Base-by-base conservation (phyloP, 352 stramenopile species). In the Phytopythium vexans region DNA sequence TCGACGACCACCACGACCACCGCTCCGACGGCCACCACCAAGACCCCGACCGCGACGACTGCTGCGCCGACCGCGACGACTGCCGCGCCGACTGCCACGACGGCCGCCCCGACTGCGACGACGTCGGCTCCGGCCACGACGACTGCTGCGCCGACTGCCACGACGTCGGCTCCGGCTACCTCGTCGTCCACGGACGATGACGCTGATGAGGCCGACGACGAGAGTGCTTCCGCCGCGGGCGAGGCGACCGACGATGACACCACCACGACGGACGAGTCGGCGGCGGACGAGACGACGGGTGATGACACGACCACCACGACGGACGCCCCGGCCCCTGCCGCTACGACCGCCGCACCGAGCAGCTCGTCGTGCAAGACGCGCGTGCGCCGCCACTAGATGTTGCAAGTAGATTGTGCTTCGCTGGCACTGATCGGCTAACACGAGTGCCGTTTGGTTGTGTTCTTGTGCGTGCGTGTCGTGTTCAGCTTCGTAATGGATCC, bases 281-380 rank as follows among this genome's bases (percentile, higher is more conserved):
- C 8, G 31, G 43, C 43, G 27, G 27, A 14, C 12, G 31, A 33
- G 12, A n/a, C 32, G 35, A 11, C 32, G 4, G 34, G n/a, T 9
- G 35, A 33, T n/a, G 49, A 40, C 3, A 9, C 52, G 10, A 41
- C 45, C 3, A 49, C 52, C 4, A 16, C 54, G 14, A 62, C 60
- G 14, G 60, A 68, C 3, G 59, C 60, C 6, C 60, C 64, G 6
- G 48, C 48, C 0, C 48, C 48, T 16, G 48, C 21, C 5, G 36
- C 37, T 1, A 54, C 48, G n/a, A 54, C 48, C 33, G 11, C 9
- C 16, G 36, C 48, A 1, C 48, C 48, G 6, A 38, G 4, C 37
- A 46, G 36, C 48, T 57, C 48, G 16, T 55, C 53, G 45, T 73
- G 65, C 57, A 73, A 73, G 57, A 64, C 62, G 15, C 65, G 54